These are phyloP conservation scores for Rosellinia necatrix DNA, from an alignment of 2,329 filamentous ascomycete genomes.

Conservation along the genomic window DNA sequence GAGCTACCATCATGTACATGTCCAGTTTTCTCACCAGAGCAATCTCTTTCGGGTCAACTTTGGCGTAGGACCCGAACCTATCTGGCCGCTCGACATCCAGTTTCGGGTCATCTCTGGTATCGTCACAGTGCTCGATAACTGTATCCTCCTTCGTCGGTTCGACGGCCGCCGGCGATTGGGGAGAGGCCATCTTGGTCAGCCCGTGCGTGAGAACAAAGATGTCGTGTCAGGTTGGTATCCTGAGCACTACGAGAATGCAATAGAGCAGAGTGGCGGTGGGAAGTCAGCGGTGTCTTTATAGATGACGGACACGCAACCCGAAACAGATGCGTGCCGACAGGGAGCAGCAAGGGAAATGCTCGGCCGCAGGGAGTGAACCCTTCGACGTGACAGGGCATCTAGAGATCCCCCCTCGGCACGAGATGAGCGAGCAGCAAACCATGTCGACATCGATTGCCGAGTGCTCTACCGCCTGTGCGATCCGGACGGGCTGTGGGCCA, in stretches of 20 bases:
- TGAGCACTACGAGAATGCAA: neutral
- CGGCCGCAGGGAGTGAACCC: neutral
- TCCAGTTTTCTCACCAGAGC: slow-evolving; percentile 45
- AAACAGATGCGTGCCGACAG: neutral
- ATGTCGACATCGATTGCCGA: slow-evolving; percentile 1
- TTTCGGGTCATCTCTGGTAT: slow-evolving; percentile 8
- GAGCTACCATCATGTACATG: slow-evolving; percentile 40
- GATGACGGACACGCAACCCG: neutral
- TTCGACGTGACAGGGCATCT: neutral
- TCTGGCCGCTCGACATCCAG: slow-evolving; percentile 31
- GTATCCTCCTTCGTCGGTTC: slow-evolving; percentile 1
- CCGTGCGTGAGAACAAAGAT: neutral
- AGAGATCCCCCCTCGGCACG: neutral
- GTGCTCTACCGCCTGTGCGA: neutral
- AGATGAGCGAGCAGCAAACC: neutral
- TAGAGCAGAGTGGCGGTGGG: neutral
- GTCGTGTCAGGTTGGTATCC: neutral
- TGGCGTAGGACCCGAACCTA: slow-evolving; percentile 41
- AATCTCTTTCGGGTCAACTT: slow-evolving; percentile 44
- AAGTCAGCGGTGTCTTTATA: slow-evolving; percentile 7
- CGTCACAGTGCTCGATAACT: slow-evolving; percentile 14
- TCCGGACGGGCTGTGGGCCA: neutral
- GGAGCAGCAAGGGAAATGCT: neutral
- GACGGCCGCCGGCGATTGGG: neutral
- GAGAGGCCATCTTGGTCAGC: neutral